Evolutionary conservation across 1,284 basidiomycete genomes (phyloP), one percentile per base, ranked within the genome.

Genomic region (Ustilago crameri): DNA sequence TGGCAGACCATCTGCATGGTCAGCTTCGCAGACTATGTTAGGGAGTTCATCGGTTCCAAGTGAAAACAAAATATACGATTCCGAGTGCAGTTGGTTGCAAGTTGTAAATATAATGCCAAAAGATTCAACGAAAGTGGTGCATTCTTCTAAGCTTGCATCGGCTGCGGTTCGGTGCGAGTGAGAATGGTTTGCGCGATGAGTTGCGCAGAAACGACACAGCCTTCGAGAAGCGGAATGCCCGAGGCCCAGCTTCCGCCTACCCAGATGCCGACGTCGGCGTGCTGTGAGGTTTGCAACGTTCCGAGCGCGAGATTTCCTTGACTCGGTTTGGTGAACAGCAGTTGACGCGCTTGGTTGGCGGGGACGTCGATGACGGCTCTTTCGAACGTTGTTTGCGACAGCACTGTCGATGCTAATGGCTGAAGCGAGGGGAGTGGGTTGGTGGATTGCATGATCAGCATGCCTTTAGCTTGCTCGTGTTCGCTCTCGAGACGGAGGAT

Each of bases 1-100:
- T 96, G 94, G 94, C 93, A 95, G 85, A 95, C 94, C 12, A 85
- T 97, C 72, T 98, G 94, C 87, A 98, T 98, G 95, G 95, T 98
- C 71, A 93, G 91, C 20, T 92, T 98, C 74, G 93, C 94, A 15
- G 95, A 97, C 85, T 94, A 94, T 81, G 93, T 96, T 30, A 58
- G 74, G 23, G 78, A 76, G 30, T 76, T 69, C 27, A 66, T 73
- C 43, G 63, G 60, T 5, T 55, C 52, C 55, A 71, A 66, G 63
- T 71, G 57, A 41, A 38, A 32, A n/a, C 30, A 30, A 35, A 41
- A 9, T n/a, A n/a, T n/a, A n/a, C n/a, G n/a, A n/a, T n/a, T n/a
- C n/a, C n/a, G n/a, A n/a, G n/a, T n/a, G n/a, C n/a, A n/a, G n/a
- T n/a, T n/a, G n/a, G n/a, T n/a, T n/a, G n/a, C n/a, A n/a, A n/a